Evolutionary conservation across 2,329 filamentous ascomycete genomes (phyloP), one percentile per base, ranked within the genome.

Genomic region (Blumeria hordei): DNA sequence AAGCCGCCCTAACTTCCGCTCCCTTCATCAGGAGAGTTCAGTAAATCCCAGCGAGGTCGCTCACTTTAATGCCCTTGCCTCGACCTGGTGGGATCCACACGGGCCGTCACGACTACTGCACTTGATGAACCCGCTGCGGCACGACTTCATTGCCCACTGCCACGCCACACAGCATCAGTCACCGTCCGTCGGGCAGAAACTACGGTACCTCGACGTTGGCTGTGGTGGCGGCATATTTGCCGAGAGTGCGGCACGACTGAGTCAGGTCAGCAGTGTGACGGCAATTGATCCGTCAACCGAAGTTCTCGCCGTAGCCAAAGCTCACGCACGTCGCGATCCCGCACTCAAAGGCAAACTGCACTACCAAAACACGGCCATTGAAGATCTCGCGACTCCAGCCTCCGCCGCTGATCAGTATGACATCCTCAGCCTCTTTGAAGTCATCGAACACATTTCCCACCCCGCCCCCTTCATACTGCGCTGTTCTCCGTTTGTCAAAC

Each of bases 221-320:
- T 96, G 92, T 68, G 92, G 92, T 58, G 92, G 90, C 21, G 92
- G 92, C 58, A 96, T 96, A 67, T 95, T 96, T 66, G 88, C 90
- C 56, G 92, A 96, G 68, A 84, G 78, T 16, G 84, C 85, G 0
- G 85, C 86, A 0, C 75, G 86, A 6, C 69, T 88, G 36, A 69
- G 75, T 0, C 72, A 70, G 44, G 85, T 83, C 0, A 64, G 66
- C 2, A 74, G 71, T 53, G 85, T 92, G 2, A 81, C 80, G 0
- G 86, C 81, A 50, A 82, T 93, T 60, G 86, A 93, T 67, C 85
- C 87, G 0, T 85, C 81, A 11, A 74, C 79, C 1, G 77, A 78
- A 45, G 84, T 92, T 33, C 72, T 93, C 8, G 71, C 74, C 56
- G 78, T 95, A 55, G 92, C 92, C 0, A 75, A 78, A 58, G 74